Evolutionary conservation across 768 basidiomycete species (phyloP).

Genomic region (Phaeolepiota aurea): DNA sequence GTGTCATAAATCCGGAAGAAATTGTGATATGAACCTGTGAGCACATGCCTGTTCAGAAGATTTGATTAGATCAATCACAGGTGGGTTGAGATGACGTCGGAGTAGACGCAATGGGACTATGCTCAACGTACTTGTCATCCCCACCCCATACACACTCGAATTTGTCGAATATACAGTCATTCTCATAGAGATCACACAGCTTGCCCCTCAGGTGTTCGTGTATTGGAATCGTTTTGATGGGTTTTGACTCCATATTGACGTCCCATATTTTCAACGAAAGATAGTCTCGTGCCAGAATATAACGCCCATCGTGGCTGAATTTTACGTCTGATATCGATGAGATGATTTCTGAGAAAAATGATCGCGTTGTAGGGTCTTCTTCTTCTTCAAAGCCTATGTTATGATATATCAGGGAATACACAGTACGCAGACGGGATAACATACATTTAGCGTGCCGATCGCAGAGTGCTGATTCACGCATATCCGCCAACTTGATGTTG

Average conservation of each 20-base stretch:
- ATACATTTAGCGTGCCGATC: conserved; percentile 93
- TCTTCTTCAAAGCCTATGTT: conserved; percentile 92
- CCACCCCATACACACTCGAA: conserved; percentile 99
- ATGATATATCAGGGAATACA: conserved; percentile 5
- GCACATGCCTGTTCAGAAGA: conserved; percentile 62
- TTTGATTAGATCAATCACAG: conserved; percentile 11
- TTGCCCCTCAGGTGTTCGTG: conserved; percentile 97
- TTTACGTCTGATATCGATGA: conserved; percentile 99
- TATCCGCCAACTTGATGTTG: conserved; percentile 98
- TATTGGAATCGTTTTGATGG: conserved; percentile 95
- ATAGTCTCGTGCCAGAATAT: conserved; percentile 95
- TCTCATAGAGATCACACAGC: conserved; percentile 97
- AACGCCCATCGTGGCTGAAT: conserved; percentile 95
- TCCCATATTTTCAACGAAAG: conserved; percentile 99
- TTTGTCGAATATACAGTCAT: conserved; percentile 99
- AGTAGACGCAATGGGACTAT: conserved; percentile 4
- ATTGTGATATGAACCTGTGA: conserved; percentile 99
- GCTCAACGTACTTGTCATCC: conserved; percentile 74
- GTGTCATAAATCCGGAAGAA: conserved; percentile 99
- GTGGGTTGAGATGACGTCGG: conserved; percentile 12
- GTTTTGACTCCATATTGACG: conserved; percentile 96
- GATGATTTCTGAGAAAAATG: conserved; percentile 99
- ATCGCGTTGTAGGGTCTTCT: conserved; percentile 93
- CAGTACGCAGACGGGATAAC: conserved; percentile 19
- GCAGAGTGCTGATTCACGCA: conserved; percentile 96